A percentile compares a stretch with the other conserved stretches of the same genome.
phyloP scores from a whole-genome alignment of 495 filamentous ascomycete species.

The Achaetomiella virescens region DNA sequence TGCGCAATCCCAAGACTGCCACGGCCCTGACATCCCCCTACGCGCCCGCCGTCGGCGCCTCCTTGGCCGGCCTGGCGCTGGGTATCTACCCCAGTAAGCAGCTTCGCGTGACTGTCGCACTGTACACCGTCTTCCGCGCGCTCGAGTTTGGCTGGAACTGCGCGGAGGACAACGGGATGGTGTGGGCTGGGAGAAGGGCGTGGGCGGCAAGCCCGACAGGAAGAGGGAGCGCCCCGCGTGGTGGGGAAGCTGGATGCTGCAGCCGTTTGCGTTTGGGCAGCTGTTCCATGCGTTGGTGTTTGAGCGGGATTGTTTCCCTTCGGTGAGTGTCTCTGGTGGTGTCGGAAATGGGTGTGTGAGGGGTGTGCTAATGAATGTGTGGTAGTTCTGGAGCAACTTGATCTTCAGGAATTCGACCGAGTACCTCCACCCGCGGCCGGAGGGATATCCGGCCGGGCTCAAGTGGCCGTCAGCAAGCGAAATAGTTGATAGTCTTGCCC shows the following conservation, averaged over 20 bases:
- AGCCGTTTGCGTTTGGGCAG: constrained; percentile 87
- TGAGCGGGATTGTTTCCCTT: constrained; percentile 81
- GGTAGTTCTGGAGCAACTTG: constrained; percentile 59
- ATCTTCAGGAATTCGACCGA: constrained; percentile 66
- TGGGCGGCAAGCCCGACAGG: constrained; percentile 30
- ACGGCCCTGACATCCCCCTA: constrained; percentile 69
- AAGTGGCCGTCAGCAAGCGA: constrained; percentile 70
- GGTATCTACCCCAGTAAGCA: constrained; percentile 73
- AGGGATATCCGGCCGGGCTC: constrained; percentile 56
- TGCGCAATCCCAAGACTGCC: constrained; percentile 71
- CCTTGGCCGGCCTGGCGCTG: constrained; percentile 74
- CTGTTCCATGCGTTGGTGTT: constrained; percentile 88
- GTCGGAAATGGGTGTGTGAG: no score
- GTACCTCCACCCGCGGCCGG: constrained; percentile 72
- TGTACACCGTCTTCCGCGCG: constrained; percentile 71
- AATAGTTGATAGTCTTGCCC: constrained; percentile 72
- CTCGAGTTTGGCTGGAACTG: constrained; percentile 84
- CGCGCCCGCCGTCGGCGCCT: constrained; percentile 82
- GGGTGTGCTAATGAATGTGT: neutral
- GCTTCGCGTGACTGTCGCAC: constrained; percentile 68
- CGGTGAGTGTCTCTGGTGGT: constrained; percentile 16
- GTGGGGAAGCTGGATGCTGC: constrained; percentile 95
- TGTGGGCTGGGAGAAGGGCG: constrained; percentile 49
- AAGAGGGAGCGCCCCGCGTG: constrained; percentile 60
- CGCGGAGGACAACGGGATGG: constrained; percentile 70